A percentile compares a stretch with the other conserved stretches of the same genome.
Evolutionary conservation across 179 eudicot species (phyloP).

Genomic region (Beta lomatogona): DNA sequence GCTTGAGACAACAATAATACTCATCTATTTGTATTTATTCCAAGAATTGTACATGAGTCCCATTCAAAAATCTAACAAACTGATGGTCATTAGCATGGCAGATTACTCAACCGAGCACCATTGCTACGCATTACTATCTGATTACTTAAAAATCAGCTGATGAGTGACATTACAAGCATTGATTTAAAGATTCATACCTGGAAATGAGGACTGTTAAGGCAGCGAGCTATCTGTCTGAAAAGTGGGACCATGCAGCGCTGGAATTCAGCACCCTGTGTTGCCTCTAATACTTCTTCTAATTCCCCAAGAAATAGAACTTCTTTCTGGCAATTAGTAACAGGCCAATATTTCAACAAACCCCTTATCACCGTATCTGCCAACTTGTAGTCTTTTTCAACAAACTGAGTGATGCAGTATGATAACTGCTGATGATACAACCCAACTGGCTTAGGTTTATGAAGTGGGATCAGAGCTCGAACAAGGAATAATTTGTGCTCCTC

Average conservation of each 20-base stretch:
- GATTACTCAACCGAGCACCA: background rate
- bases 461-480: slow-evolving; percentile 60
- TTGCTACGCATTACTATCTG: background rate
- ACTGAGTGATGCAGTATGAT: slow-evolving; percentile 62
- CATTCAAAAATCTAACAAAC: background rate
- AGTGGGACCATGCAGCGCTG: slow-evolving; percentile 66
- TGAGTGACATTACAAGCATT: background rate
- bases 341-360: slow-evolving; percentile 75
- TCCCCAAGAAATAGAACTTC: slow-evolving; percentile 68
- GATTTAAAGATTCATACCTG: slow-evolving; percentile 39
- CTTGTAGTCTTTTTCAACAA: slow-evolving; percentile 70
- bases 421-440: slow-evolving; percentile 63
- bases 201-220: slow-evolving; percentile 62
- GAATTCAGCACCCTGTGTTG: slow-evolving; percentile 57
- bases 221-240: slow-evolving; percentile 59
- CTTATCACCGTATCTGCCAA: slow-evolving; percentile 59
- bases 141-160: background rate
- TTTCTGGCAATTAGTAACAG: slow-evolving; percentile 61
- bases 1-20: background rate
- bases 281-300: slow-evolving; percentile 70
- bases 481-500: slow-evolving; percentile 72
- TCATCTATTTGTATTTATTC: background rate
- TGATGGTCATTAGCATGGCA: background rate
- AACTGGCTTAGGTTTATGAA: slow-evolving; percentile 62
- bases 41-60: background rate